phyloP scores from a whole-genome alignment of 306 rosid species.

The Gillenia trifoliata region DNA sequence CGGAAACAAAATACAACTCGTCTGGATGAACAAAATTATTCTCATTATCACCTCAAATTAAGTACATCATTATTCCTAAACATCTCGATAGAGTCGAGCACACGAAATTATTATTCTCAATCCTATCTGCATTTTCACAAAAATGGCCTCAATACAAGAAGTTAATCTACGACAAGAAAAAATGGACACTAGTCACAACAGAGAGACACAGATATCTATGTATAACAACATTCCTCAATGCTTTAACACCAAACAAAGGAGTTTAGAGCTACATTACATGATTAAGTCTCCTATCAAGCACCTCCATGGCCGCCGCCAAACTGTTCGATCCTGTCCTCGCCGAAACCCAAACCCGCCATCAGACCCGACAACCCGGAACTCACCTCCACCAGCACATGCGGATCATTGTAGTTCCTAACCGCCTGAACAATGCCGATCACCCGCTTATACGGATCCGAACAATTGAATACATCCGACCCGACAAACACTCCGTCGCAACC shows the following conservation, averaged over 20 bases:
- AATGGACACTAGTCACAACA: not conserved
- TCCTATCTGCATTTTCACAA: constrained; percentile 8
- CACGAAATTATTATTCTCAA: not conserved
- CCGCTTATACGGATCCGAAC: constrained; percentile 47
- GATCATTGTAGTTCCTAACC: constrained; percentile 57
- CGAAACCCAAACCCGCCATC: constrained; percentile 36
- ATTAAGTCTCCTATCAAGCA: constrained; percentile 8
- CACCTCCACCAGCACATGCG: constrained; percentile 48
- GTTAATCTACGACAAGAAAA: not conserved
- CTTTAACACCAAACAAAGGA: not conserved
- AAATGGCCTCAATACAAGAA: not conserved
- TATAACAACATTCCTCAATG: not conserved
- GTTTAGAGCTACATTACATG: constrained; percentile 1
- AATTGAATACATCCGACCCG: constrained; percentile 48
- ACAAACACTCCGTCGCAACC: constrained; percentile 78
- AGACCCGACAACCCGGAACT: constrained; percentile 39
- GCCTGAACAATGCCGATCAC: constrained; percentile 54
- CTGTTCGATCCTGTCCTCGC: constrained; percentile 43
- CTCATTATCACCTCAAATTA: not conserved
- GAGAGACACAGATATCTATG: not conserved
- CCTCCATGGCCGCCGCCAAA: constrained; percentile 20
- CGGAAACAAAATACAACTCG: not conserved
- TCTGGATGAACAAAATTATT: not conserved
- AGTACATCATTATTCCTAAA: not conserved
- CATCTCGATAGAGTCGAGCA: not conserved